phyloP scores from a whole-genome alignment of 345 rosid genomes.

The Euphorbia tirucalli region DNA sequence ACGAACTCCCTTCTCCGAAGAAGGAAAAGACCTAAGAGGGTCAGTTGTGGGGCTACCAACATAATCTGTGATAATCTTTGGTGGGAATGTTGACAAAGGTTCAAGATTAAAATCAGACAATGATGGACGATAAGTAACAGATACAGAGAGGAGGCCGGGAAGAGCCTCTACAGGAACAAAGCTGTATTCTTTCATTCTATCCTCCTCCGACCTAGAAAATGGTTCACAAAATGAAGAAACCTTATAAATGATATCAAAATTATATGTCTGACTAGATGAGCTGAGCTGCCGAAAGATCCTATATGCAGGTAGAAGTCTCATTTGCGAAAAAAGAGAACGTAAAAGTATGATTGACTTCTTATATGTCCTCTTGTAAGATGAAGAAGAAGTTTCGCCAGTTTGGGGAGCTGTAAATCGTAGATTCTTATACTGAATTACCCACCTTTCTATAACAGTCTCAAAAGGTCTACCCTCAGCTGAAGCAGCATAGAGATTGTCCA shows the following conservation, averaged over 20 bases:
- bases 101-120: conserved; percentile 69
- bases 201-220: conserved; percentile 57
- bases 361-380: conserved; percentile 68
- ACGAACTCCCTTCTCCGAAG: conserved; percentile 49
- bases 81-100: conserved; percentile 57
- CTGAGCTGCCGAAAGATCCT: conserved; percentile 62
- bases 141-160: conserved; percentile 65
- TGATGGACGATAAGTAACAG: conserved; percentile 61
- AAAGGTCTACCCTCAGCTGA: conserved; percentile 21
- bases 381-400: conserved; percentile 38
- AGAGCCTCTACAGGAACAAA: conserved; percentile 73
- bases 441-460: conserved; percentile 87
- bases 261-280: conserved; percentile 54
- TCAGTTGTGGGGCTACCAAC: conserved; percentile 86
- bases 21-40: conserved; percentile 72
- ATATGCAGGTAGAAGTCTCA: conserved; percentile 81
- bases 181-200: conserved; percentile 53
- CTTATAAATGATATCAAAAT: conserved; percentile 67
- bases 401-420: conserved; percentile 42
- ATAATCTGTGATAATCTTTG: conserved; percentile 75
- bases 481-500: conserved; percentile 30
- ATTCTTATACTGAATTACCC: conserved; percentile 77
- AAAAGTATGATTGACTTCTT: conserved; percentile 72
- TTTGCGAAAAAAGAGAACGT: conserved; percentile 66
- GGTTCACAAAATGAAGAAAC: conserved; percentile 75